These are phyloP conservation scores for Globisporangium alternatum DNA, from an alignment of 352 stramenopile species.

Conservation along the genomic window DNA sequence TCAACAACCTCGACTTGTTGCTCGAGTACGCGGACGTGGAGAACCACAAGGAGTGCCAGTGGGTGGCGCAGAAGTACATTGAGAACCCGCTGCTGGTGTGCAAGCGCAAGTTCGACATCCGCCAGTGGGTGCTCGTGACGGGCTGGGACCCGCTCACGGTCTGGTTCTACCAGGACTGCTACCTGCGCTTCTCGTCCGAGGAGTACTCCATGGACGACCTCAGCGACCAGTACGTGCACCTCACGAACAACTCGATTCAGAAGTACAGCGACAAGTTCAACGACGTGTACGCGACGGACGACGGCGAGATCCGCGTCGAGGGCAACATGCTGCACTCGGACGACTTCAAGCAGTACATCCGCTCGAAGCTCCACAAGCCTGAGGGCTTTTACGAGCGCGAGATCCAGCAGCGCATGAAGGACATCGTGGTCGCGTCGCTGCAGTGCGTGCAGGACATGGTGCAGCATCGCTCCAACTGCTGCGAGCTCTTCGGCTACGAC, in stretches of 20 bases:
- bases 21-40: constrained; percentile 86
- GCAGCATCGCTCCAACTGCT: constrained; percentile 87
- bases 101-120: constrained; percentile 91
- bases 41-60: constrained; percentile 83
- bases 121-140: constrained; percentile 92
- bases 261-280: constrained; percentile 91
- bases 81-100: constrained; percentile 85
- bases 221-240: constrained; percentile 88
- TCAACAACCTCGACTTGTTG: constrained; percentile 78
- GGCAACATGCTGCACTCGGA: constrained; percentile 82
- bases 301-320: constrained; percentile 55
- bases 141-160: constrained; percentile 93
- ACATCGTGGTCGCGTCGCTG: constrained; percentile 82
- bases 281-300: constrained; percentile 63
- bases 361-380: constrained; percentile 22
- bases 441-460: constrained; percentile 88
- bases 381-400: constrained; percentile 34
- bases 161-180: constrained; percentile 92
- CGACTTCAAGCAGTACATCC: constrained; percentile 61
- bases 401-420: constrained; percentile 83
- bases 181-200: constrained; percentile 89
- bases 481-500: constrained; percentile 93
- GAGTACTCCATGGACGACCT: constrained; percentile 79
- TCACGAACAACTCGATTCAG: constrained; percentile 94
- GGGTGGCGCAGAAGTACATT: constrained; percentile 90